phyloP scores from a whole-genome alignment of 495 filamentous ascomycete genomes.

The Annulohypoxylon moriforme region DNA sequence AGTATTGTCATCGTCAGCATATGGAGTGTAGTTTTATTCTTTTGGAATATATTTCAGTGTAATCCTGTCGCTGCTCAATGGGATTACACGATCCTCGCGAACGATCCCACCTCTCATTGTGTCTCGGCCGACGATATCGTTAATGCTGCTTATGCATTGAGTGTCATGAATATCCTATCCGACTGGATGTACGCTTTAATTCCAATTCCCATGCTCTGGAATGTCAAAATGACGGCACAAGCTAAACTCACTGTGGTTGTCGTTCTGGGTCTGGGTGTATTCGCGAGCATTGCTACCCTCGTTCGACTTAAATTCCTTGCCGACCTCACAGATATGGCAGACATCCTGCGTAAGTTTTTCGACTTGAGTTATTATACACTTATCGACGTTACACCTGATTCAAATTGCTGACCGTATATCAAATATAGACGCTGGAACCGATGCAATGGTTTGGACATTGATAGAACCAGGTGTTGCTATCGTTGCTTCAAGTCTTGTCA shows the following conservation, averaged over 20 bases:
- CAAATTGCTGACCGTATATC: conserved; percentile 12
- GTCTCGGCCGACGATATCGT: conserved; percentile 50
- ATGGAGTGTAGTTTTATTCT: conserved; percentile 53
- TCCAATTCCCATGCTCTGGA: conserved; percentile 59
- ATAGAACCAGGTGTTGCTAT: conserved; percentile 59
- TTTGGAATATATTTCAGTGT: conserved; percentile 57
- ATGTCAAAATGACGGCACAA: conserved; percentile 52
- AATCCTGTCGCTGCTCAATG: conserved; percentile 53
- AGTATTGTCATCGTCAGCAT: conserved; percentile 51
- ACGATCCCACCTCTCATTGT: conserved; percentile 44
- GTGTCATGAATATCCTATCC: conserved; percentile 53
- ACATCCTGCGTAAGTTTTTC: conserved; percentile 54
- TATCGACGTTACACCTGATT: background rate
- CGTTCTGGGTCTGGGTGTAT: conserved; percentile 54
- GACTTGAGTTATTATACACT: background rate
- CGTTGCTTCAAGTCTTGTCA: conserved; percentile 53
- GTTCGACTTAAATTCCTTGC: conserved; percentile 54
- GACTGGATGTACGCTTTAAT: conserved; percentile 58
- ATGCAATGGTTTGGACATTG: conserved; percentile 58
- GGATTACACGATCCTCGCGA: conserved; percentile 52
- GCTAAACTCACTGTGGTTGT: conserved; percentile 53
- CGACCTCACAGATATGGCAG: conserved; percentile 48
- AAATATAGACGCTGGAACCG: conserved; percentile 49
- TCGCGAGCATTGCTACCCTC: conserved; percentile 56
- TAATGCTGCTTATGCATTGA: conserved; percentile 54